Base-by-base conservation (phyloP, 2,329 filamentous ascomycete species). In the Penicillium sp. region DNA sequence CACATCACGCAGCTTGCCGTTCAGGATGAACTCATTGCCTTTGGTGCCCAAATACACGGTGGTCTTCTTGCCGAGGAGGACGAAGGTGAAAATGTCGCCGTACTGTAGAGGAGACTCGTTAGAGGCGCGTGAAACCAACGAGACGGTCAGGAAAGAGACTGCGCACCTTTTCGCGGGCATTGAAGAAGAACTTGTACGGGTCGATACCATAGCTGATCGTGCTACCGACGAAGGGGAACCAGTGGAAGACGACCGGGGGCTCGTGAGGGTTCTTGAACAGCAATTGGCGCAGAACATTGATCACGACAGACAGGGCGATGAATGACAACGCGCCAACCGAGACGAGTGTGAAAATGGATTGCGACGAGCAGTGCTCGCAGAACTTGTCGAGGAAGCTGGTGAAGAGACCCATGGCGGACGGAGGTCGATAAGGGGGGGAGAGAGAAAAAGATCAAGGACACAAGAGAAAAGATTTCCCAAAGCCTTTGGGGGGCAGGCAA, bases 151-250 rank as follows among this genome's bases (percentile, higher is more conserved):
- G 22, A 31, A 24, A 16, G 13, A 64, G 2, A 18, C 4, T n/a
- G 49, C 79, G 61, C 70, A 92, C 90, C 88, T 96, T 96, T 69
- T 85, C 82, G 69, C 87, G 85, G 78, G 87, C 85, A 68, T 82
- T 68, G 69, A 84, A 83, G 75, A 87, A 87, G 77, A 88, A 87
- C 59, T 80, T 82, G 75, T 83, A 87, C 1, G 86, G 70, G 72
- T 98, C 92, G 78, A 97, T 97, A 76, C 94, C 94, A 79, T 98
- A 99, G 46, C 87, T 90, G 69, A 98, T 82, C 60, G 95, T 97
- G 81, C 89, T 97, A 64, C 94, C 94, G 70, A 99, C 83, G 66
- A 96, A 78, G 59, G 86, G 85, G 35, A 88, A 77, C 82, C 80
- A 85, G 75, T 88, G 86, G 75, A 88, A 88, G 50, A 88, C 86